Evolutionary conservation across 768 basidiomycete species (phyloP), one percentile per base, ranked within the genome.

Genomic region (Psilocybe azurescens): DNA sequence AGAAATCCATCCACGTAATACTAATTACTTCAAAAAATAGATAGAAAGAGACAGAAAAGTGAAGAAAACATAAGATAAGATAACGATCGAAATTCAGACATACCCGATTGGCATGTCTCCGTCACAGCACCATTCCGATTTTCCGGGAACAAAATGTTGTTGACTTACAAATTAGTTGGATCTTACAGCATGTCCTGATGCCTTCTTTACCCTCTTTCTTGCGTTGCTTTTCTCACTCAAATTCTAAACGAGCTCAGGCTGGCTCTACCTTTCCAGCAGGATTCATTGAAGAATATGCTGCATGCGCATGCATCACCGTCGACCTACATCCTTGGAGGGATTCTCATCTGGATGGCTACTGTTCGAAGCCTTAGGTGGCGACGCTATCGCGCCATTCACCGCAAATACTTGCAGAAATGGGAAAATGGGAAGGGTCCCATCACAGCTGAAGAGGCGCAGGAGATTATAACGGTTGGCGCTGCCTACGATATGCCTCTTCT

Each of bases 401-500:
- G 56, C 48, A 75, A 78, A 65, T 82, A 78, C 59, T 61, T 66
- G 9, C 64, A 61, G 2, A 80, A 77, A 61, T 74, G 69, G 58
- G 58, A 72, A 14, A 65, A 64, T 0, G 63, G 65, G 29, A 59
- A 60, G 50, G 59, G 72, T 13, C 70, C 60, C 1, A 69, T 84
- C 49, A 81, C 80, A 13, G 74, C 78, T 0, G 76, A 75, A 53
- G 81, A 83, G 36, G 82, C 82, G 1, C 82, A 83, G 68, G 66
- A 75, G 18, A 73, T 84, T 29, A 62, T 79, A 29, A 67, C 68
- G 46, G 62, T 74, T 0, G 68, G 77, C 2, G 53, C 65, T 3
- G 56, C 66, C 9, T 83, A 77, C 53, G 83, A 84, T 65, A 81
- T 83, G 78, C 81, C 82, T 9, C 56, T 64, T 6, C 55, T 84